Evolutionary conservation across 331 rosid genomes (phyloP), one percentile per base, ranked within the genome.

Genomic region (Phaseolus coccineus): DNA sequence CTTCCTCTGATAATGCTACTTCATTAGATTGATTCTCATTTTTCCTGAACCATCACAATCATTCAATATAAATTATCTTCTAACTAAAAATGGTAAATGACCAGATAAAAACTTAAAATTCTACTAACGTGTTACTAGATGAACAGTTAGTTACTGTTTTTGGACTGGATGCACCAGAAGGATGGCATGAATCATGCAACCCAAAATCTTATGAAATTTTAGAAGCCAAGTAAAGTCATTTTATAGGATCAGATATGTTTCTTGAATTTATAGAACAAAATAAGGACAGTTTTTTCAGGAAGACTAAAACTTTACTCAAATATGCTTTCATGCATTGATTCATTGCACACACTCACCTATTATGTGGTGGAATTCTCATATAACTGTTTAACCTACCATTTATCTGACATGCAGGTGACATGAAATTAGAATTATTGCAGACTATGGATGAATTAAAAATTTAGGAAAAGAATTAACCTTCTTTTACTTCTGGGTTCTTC

Each of bases 401-500:
- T 37, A 30, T 53, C 53, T 77, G 15, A 53, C 57, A 15, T 27
- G 30, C 46, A 63, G 22, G 22, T 8, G 25, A 14, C 47, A 35
- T 35, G 47, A 53, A 6, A 39, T 25, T 10, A 66, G 53, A 50
- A 25, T 76, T 44, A 46, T 27, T 65, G 56, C 35, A 48, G 9
- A 76, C 25, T 51, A 15, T 16, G 69, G 42, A 8, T 33, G 3
- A 35, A n/a, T 16, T 16, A 31, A 2, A 13, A 0, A 2, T 61
- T 63, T 3, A 63, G 46, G 69, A 5, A 31, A 63, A 24, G 39
- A 37, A 15, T 68, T 72, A 72, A 95, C 99, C 96, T 93, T 87
- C 88, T 91, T 82, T 93, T 93, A 68, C 82, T 78, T 81, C 84
- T 85, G 25, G 88, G 87, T 51, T 87, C 97, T 50, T 85, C 87